Conservation (phyloP, 352 stramenopile species). For the Globisporangium irregulare region DNA sequence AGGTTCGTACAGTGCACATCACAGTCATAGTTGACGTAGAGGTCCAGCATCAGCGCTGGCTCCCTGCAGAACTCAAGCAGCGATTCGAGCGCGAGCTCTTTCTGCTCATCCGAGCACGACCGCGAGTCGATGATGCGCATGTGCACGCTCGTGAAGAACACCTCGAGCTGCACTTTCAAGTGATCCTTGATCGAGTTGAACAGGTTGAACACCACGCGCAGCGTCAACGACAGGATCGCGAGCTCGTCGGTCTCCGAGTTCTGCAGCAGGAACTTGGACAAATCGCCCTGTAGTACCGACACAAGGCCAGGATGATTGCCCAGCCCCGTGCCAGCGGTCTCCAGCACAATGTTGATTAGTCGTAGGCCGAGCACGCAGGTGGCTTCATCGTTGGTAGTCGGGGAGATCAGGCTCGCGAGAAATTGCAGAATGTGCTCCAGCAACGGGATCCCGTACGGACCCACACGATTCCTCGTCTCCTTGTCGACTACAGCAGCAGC, state of each 20-base stretch:
- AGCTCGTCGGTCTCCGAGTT: constrained; percentile 96
- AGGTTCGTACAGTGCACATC: constrained; percentile 98
- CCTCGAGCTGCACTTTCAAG: constrained; percentile 98
- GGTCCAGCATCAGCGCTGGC: constrained; percentile 95
- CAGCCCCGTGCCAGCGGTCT: constrained; percentile 89
- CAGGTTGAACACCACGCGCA: constrained; percentile 99
- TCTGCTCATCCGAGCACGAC: constrained; percentile 82
- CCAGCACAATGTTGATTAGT: constrained; percentile 97
- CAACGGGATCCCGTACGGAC: constrained; percentile 84
- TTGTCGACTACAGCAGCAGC: constrained; percentile 3
- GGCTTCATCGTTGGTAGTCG: constrained; percentile 85
- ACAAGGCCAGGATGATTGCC: constrained; percentile 74
- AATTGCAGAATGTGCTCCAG: constrained; percentile 94
- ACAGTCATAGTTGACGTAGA: constrained; percentile 99
- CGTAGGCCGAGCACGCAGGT: constrained; percentile 90
- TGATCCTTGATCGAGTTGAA: constrained; percentile 99
- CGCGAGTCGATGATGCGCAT: constrained; percentile 91
- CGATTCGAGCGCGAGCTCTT: constrained; percentile 89
- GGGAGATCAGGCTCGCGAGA: constrained; percentile 92
- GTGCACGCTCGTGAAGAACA: constrained; percentile 98
- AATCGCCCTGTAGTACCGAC: constrained; percentile 90
- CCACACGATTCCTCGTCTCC: constrained; percentile 18
- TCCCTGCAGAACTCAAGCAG: constrained; percentile 98
- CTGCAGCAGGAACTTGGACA: constrained; percentile 97
- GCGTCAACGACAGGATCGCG: constrained; percentile 84